Base-by-base conservation (phyloP, 225 moss, liverwort and hornwort genomes). In the Sphagnum contortum region DNA sequence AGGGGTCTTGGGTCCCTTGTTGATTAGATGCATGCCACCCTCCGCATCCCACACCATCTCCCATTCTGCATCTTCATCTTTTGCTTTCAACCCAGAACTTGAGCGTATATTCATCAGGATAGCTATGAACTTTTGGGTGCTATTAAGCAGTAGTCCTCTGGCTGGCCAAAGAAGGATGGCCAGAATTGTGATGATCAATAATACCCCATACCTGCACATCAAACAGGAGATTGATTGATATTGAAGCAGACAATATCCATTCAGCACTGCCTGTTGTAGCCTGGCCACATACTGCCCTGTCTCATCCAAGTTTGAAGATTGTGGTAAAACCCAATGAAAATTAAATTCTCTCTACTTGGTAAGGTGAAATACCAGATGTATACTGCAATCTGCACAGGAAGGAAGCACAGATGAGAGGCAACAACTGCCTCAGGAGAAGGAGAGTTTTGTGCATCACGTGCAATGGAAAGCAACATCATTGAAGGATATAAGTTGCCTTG, bases 41-140 rank as follows among this genome's bases (percentile, higher is more conserved):
- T 91, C 90, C 4, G 90, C 90, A 70, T 91, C 90, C 90, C 90
- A 91, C 49, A 91, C 60, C 90, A 91, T 91, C 70, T 91, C 90
- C 90, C 88, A 91, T 47, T 88, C 88, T 45, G 73, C 73, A 69
- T 91, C 88, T 64, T 91, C 90, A 74, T 88, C 83, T 72, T 91
- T 91, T 13, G 73, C 74, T 72, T 91, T 91, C 59, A 85, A 53
- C 50, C 65, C 79, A 29, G 29, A 29, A 29, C 29, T 29, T 29
- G 29, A 29, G 29, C 29, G 29, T 29, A 29, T 29, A 29, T 29
- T 29, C 29, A 29, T 29, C 29, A 29, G 29, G 0, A 29, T 29
- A 29, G 29, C 29, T 29, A 29, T 29, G 29, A 29, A 29, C 29
- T 29, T 29, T 29, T 29, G 29, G 29, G 29, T 29, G 29, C 29